These are phyloP conservation scores for Amanita polypyramis DNA, from an alignment of 768 basidiomycete genomes.

Conservation along the genomic window DNA sequence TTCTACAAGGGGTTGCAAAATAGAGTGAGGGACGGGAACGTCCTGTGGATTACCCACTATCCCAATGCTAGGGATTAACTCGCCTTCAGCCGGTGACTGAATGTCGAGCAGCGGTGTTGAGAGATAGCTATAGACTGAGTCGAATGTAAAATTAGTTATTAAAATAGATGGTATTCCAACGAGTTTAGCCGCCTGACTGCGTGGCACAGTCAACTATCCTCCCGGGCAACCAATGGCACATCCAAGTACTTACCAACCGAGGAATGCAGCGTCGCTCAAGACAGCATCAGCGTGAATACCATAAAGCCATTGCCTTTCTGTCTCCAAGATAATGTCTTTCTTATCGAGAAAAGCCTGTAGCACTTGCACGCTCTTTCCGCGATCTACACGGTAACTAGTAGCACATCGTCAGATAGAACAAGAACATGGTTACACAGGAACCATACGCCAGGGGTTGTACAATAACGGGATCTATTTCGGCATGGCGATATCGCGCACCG, in stretches of 20 bases:
- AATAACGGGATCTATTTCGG: conserved; percentile 71
- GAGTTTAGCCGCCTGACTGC: conserved; percentile 53
- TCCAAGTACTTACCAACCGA: conserved; percentile 45
- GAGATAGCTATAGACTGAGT: conserved; percentile 74
- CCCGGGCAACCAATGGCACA: conserved; percentile 13
- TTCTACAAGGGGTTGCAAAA: conserved; percentile 50
- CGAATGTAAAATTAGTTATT: conserved; percentile 79
- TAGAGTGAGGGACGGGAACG: conserved; percentile 36
- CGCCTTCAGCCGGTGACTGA: conserved; percentile 10
- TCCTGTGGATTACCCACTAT: conserved; percentile 33
- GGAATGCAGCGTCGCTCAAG: conserved; percentile 68
- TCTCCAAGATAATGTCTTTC: conserved; percentile 42
- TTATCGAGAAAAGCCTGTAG: conserved; percentile 45
- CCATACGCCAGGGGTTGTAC: conserved; percentile 72
- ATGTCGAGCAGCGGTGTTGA: conserved; percentile 43
- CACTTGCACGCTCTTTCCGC: conserved; percentile 55
- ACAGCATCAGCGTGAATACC: conserved; percentile 45
- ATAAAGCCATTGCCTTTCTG: conserved; percentile 50
- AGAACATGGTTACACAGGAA: neutral
- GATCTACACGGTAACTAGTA: conserved; percentile 60
- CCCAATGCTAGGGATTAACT: conserved; percentile 9
- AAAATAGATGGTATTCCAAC: conserved; percentile 60
- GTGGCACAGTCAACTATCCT: neutral
- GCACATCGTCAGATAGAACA: conserved; percentile 6
- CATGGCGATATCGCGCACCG: conserved; percentile 60